phyloP scores from a whole-genome alignment of 2,329 filamentous ascomycete genomes.

The Endothia cerciana region DNA sequence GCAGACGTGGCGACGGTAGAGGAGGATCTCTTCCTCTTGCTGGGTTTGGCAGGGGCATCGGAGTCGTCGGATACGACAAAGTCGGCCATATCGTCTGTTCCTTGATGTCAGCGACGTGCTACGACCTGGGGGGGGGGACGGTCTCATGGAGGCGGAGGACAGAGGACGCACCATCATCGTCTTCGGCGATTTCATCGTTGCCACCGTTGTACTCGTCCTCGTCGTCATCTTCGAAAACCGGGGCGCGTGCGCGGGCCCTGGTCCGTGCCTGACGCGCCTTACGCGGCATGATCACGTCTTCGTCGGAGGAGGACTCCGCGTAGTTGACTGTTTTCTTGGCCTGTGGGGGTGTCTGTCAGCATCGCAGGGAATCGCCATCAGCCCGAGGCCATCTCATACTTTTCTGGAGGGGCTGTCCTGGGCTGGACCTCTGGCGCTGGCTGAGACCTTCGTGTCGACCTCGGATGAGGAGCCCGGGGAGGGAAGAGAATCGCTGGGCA shows the following conservation, averaged over 20 bases:
- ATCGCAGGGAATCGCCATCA: background rate
- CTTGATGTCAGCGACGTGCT: background rate
- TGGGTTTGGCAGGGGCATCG: constrained; percentile 65
- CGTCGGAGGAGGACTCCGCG: constrained; percentile 82
- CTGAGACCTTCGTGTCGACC: constrained; percentile 41
- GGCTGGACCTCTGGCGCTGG: constrained; percentile 43
- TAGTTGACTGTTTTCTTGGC: constrained; percentile 71
- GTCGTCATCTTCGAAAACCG: constrained; percentile 69
- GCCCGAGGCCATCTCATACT: constrained; percentile 50
- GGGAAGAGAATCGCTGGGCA: constrained; percentile 55
- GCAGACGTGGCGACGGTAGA: constrained; percentile 48
- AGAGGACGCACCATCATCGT: constrained; percentile 60
- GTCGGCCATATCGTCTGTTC: constrained; percentile 74
- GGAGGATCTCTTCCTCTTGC: constrained; percentile 75
- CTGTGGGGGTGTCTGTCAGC: constrained; percentile 38
- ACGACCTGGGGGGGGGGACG: background rate
- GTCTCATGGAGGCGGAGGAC: background rate
- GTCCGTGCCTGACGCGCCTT: constrained; percentile 44
- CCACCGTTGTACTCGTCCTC: constrained; percentile 68
- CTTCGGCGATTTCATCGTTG: constrained; percentile 61
- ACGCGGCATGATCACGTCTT: constrained; percentile 65
- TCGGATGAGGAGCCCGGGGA: constrained; percentile 49
- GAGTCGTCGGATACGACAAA: constrained; percentile 89
- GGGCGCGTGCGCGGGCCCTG: constrained; percentile 55
- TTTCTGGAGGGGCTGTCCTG: constrained; percentile 79